Evolutionary conservation across 2,329 filamentous ascomycete species (phyloP), one percentile per base, ranked within the genome.

Genomic region (Ilyonectria mors-panacis): DNA sequence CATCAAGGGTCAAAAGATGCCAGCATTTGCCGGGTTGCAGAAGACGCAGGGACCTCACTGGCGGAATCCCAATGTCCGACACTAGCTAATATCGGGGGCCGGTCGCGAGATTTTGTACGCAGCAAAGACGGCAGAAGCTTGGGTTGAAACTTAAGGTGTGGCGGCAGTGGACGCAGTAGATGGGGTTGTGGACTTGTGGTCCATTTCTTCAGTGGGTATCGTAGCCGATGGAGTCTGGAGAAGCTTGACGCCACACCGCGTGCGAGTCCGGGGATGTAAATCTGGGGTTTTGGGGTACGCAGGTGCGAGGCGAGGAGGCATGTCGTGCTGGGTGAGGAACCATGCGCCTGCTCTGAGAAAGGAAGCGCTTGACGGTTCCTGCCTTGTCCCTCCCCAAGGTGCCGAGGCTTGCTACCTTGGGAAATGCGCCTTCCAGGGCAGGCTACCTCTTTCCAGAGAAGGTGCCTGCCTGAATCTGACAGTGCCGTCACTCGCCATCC

Each of bases 1-100:
- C 28, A 35, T 53, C 50, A 23, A 33, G n/a, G 50, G 35, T 53
- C 13, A 30, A 53, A 17, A 53, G 28, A 26, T 26, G 26, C 48
- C 50, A 33, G 30, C 50, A 53, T 53, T 30, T 53, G 30, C 50
- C 50, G 50, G 35, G 50, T 37, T 53, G 50, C 50, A 53, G 50
- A 53, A 23, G 50, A 30, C 30, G 50, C 28, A 35, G 28, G 30
- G n/a, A n/a, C 28, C n/a, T 53, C 50, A 53, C 50, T 53, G 50
- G 50, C 50, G 50, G 50, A 53, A 53, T 35, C 17, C 50, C 50
- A 53, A 21, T 9, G 50, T 53, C 50, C 50, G 50, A 33, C 30
- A 35, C 50, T 53, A 53, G 30, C 50, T 53, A 33, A 23, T 8
- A 33, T 33, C n/a, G n/a, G 50, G 50, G 48, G 28, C 10, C 28